Evolutionary conservation across 1,284 basidiomycete genomes (phyloP), one percentile per base, ranked within the genome.

Genomic region (Ceratobasidium sp.): DNA sequence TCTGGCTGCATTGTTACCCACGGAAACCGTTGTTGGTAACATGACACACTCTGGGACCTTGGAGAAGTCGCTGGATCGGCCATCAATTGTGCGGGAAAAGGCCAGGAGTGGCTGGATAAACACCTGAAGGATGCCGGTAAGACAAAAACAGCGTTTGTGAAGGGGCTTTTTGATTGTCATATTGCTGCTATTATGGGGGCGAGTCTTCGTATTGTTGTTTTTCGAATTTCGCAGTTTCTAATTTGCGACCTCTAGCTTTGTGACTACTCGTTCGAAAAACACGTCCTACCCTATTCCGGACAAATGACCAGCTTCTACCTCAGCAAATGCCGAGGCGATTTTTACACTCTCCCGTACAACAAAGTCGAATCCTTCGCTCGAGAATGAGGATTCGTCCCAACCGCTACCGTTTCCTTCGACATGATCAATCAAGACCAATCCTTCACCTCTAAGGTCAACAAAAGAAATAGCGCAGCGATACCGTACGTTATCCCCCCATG

Each of bases 241-340:
- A 23, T 7, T 28, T 46, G 64, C 46, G 46, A 23, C 1, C 67
- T 9, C 20, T 81, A 97, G 96, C 91, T 99, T 1, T 99, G 98
- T 84, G 97, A 99, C 82, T 98, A 99, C 85, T 90, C 89, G 0
- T 99, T 99, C 83, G 98, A 99, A 82, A 98, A 99, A 84, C 98
- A 99, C 82, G 97, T 99, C 57, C 89, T 99, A 0, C 88, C 92
- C 0, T 98, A 97, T 82, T 86, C 94, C 0, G 87, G 89, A 0
- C 92, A 97, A 42, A 91, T 92, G 80, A 95, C 96, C 0, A 98
- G 98, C 0, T 90, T 99, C 0, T 95, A 99, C 82, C 87, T 99
- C 71, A 99, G 99, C 83, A 85, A 88, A 74, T 93, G 91, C 81
- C 87, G 91, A 1, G 91, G 90, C 15, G 86, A 87, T 3, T 98